A percentile compares a stretch with the other conserved stretches of the same genome.
Conservation (phyloP, 2,329 filamentous ascomycete genomes). For the Penicillium sp. region DNA sequence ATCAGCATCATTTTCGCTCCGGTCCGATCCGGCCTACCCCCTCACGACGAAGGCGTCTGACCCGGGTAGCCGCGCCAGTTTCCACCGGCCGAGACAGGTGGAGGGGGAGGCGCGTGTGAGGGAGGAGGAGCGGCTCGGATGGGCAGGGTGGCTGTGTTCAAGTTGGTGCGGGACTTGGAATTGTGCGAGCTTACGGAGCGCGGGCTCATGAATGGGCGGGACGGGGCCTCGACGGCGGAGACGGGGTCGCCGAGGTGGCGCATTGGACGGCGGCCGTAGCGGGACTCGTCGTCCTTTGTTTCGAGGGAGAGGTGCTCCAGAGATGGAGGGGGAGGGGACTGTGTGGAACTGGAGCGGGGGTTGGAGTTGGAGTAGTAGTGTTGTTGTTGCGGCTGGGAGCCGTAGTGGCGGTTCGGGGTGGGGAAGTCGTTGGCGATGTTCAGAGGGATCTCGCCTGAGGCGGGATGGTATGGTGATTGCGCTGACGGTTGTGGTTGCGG, state of each 20-base stretch:
- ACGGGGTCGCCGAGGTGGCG: constrained; percentile 38
- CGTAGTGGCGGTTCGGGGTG: constrained; percentile 27
- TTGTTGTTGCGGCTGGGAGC: constrained; percentile 19
- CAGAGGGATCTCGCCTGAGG: constrained; percentile 69
- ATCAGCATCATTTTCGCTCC: background rate
- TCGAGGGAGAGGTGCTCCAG: constrained; percentile 50
- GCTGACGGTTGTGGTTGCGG: constrained; percentile 21
- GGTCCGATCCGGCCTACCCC: no score
- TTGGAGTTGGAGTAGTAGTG: constrained; percentile 26
- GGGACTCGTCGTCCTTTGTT: constrained; percentile 37
- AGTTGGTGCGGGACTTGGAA: constrained; percentile 35
- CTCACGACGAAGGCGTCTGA: constrained; percentile 20
- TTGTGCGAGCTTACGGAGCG: constrained; percentile 45
- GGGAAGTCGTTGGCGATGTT: constrained; percentile 41
- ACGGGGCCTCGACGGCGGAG: constrained; percentile 42
- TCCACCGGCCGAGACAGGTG: constrained; percentile 44
- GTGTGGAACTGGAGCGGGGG: constrained; percentile 28
- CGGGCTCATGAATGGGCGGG: constrained; percentile 41
- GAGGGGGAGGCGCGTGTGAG: constrained; percentile 61
- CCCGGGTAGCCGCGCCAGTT: constrained; percentile 31
- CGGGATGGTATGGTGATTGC: constrained; percentile 21
- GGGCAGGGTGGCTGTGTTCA: constrained; percentile 62
- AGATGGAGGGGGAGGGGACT: constrained; percentile 41
- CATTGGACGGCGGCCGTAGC: constrained; percentile 32
- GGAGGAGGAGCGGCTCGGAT: constrained; percentile 63